These are phyloP conservation scores for Leptographium lundbergii DNA, from an alignment of 2,329 filamentous ascomycete genomes.

Conservation along the genomic window DNA sequence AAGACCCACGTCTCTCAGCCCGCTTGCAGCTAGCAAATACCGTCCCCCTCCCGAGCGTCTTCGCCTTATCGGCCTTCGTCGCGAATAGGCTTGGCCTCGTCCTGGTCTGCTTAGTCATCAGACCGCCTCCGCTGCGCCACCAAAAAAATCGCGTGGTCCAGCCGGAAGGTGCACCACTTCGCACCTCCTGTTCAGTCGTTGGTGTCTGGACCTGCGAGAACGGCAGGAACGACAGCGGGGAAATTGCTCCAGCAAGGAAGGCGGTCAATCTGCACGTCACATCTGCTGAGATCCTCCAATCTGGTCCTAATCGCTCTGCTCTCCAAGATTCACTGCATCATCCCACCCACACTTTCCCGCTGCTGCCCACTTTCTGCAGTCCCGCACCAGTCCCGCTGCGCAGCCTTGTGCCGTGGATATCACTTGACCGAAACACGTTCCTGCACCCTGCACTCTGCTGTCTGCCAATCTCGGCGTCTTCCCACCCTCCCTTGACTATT, in stretches of 20 bases:
- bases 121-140: no score
- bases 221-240: not conserved
- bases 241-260: not conserved
- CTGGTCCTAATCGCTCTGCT: not conserved
- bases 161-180: not conserved
- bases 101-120: not conserved
- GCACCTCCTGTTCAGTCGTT: not conserved
- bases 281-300: not conserved
- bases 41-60: no score
- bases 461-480: not conserved
- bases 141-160: not conserved
- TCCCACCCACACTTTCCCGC: not conserved
- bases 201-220: not conserved
- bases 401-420: not conserved
- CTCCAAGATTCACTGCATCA: not conserved
- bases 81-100: no score
- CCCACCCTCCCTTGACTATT: not conserved
- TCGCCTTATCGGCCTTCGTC: no score
- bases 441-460: not conserved
- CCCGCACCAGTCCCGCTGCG: not conserved
- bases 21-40: no score
- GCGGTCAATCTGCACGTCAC: not conserved
- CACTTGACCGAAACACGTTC: not conserved
- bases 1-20: no score
- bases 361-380: not conserved